Evolutionary conservation across 192 early-diverging fungal species (phyloP).

Genomic region (Rhizoclosmatium globosum): DNA sequence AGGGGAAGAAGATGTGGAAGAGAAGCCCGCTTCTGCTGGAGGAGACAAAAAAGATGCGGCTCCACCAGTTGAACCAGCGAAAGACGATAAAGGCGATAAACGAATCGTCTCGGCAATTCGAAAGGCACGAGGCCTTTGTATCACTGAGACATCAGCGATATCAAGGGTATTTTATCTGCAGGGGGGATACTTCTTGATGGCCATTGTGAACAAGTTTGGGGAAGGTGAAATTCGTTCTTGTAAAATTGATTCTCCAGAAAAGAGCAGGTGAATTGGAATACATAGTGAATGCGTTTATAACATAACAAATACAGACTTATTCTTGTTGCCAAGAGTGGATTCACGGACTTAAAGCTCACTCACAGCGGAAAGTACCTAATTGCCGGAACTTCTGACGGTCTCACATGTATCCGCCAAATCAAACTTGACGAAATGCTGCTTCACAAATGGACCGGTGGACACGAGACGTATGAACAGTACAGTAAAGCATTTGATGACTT

Average conservation of each 20-base stretch:
- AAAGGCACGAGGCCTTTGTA: slow-evolving; percentile 53
- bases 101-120: slow-evolving; percentile 48
- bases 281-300: neutral
- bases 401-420: slow-evolving; percentile 53
- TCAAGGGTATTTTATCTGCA: slow-evolving; percentile 53
- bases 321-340: slow-evolving; percentile 39
- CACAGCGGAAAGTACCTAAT: slow-evolving; percentile 56
- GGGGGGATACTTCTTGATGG: slow-evolving; percentile 61
- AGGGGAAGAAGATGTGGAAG: slow-evolving; percentile 31
- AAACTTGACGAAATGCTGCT: slow-evolving; percentile 54
- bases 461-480: slow-evolving; percentile 55
- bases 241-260: slow-evolving; percentile 51
- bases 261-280: slow-evolving; percentile 54
- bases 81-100: slow-evolving; percentile 33
- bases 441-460: slow-evolving; percentile 49
- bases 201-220: slow-evolving; percentile 57
- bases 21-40: neutral
- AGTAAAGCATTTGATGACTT: slow-evolving; percentile 42
- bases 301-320: slow-evolving; percentile 43
- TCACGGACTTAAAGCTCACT: slow-evolving; percentile 52
- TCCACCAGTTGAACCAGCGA: slow-evolving; percentile 1
- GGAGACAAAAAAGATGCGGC: slow-evolving; percentile 28
- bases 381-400: slow-evolving; percentile 53
- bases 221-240: slow-evolving; percentile 59
- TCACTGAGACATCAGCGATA: slow-evolving; percentile 45